Evolutionary conservation across 352 stramenopile genomes (phyloP).

Genomic region (Albugo candida): DNA sequence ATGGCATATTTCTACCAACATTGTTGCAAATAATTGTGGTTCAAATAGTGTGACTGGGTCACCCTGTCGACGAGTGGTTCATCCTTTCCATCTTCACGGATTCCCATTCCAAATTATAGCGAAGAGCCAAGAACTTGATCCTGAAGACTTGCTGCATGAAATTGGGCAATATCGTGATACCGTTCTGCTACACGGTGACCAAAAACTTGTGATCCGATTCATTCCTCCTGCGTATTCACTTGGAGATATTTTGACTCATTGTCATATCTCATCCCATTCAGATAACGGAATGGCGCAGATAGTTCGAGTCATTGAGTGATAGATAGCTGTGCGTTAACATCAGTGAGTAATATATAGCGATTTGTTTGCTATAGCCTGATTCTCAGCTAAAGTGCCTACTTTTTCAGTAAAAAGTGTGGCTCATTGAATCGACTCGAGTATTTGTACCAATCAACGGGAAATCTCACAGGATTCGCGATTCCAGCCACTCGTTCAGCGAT

Average conservation of each 20-base stretch:
- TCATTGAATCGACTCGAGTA: too few relatives aligned
- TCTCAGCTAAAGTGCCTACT: too few relatives aligned
- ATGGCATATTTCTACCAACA: slow-evolving; percentile 37
- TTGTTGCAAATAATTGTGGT: slow-evolving; percentile 16
- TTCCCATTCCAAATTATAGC: slow-evolving; percentile 48
- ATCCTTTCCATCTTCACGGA: slow-evolving; percentile 64
- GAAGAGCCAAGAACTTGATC: slow-evolving; percentile 20
- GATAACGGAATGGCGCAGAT: slow-evolving; percentile 61
- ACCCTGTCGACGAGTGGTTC: slow-evolving; percentile 45
- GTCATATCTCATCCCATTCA: slow-evolving; percentile 54
- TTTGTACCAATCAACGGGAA: too few relatives aligned
- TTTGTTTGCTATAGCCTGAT: too few relatives aligned
- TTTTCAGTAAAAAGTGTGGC: too few relatives aligned
- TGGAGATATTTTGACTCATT: slow-evolving; percentile 48
- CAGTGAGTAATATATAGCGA: too few relatives aligned
- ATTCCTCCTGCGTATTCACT: slow-evolving; percentile 38
- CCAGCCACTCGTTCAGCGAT: too few relatives aligned
- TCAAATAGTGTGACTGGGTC: not conserved
- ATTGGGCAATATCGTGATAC: slow-evolving; percentile 65
- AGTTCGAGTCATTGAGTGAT: slow-evolving; percentile 8
- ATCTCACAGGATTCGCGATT: too few relatives aligned
- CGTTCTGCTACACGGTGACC: slow-evolving; percentile 34
- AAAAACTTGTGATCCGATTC: slow-evolving; percentile 41
- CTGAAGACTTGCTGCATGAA: slow-evolving; percentile 29
- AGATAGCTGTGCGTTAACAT: too few relatives aligned